Evolutionary conservation across 2,329 filamentous ascomycete species (phyloP).

Genomic region (Pseudonectria foliicola): DNA sequence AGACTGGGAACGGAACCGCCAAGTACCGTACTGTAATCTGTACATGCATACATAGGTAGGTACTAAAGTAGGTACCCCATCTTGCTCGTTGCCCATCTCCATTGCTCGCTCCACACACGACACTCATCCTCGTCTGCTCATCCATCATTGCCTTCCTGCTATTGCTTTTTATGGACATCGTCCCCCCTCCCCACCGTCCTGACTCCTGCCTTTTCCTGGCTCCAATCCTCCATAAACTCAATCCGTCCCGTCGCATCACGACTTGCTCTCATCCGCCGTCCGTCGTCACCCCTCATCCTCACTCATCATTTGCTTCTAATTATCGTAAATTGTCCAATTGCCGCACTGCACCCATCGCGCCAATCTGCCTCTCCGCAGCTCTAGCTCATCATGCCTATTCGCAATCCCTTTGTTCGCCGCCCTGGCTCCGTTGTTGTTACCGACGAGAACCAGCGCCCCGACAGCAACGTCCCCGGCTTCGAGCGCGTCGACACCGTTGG

Average conservation of each 20-base stretch:
- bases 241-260: too few species aligned
- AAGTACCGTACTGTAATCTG: too few species aligned
- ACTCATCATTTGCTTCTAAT: background rate
- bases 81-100: background rate
- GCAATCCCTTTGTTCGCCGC: slow-evolving; percentile 63
- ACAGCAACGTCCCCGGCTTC: slow-evolving; percentile 40
- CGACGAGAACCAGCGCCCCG: slow-evolving; percentile 47
- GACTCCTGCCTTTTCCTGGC: too few species aligned
- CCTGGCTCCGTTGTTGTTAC: slow-evolving; percentile 37
- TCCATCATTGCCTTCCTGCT: background rate
- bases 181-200: too few species aligned
- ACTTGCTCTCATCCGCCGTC: too few species aligned
- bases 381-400: slow-evolving; percentile 63
- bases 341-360: background rate
- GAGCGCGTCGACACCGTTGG: slow-evolving; percentile 57
- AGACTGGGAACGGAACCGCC: too few species aligned
- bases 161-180: background rate
- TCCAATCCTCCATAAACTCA: too few species aligned
- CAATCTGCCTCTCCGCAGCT: slow-evolving; percentile 1
- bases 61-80: too few species aligned
- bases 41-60: too few species aligned
- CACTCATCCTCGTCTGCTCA: background rate
- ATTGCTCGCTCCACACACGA: background rate
- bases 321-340: background rate
- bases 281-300: background rate